These are phyloP conservation scores for Suhomyces guaymorum DNA, from an alignment of 1,139 yeast genomes.

Conservation along the genomic window DNA sequence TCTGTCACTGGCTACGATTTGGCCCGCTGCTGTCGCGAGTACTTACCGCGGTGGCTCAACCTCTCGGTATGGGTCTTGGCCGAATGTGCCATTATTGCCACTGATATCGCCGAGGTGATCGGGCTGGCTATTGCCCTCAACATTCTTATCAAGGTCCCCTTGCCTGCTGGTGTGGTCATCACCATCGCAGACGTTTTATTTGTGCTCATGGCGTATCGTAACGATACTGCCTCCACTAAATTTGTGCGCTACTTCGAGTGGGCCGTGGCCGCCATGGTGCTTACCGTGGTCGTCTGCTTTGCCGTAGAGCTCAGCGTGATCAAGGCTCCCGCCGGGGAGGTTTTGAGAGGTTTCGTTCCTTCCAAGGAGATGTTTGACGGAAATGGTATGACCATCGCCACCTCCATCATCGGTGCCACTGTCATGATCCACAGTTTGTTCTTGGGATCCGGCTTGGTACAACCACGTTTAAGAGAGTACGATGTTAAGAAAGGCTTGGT, in stretches of 20 bases:
- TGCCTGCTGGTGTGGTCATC: slow-evolving; percentile 76
- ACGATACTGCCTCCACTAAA: slow-evolving; percentile 63
- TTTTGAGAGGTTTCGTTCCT: slow-evolving; percentile 74
- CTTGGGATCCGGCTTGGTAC: slow-evolving; percentile 74
- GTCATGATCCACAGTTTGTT: slow-evolving; percentile 83
- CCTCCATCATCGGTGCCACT: slow-evolving; percentile 79
- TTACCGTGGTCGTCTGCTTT: slow-evolving; percentile 71
- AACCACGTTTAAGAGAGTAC: slow-evolving; percentile 65
- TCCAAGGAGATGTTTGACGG: slow-evolving; percentile 61
- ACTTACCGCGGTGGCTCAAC: slow-evolving; percentile 64
- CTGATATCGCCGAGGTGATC: slow-evolving; percentile 84
- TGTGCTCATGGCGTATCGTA: slow-evolving; percentile 72
- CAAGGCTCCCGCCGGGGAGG: slow-evolving; percentile 46
- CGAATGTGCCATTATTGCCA: slow-evolving; percentile 78
- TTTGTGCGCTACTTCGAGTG: slow-evolving; percentile 67
- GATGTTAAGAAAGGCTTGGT: slow-evolving; percentile 52
- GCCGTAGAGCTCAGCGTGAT: slow-evolving; percentile 64
- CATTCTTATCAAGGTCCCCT: slow-evolving; percentile 64
- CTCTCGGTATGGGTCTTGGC: slow-evolving; percentile 63
- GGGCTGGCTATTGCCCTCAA: slow-evolving; percentile 86
- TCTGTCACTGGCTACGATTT: slow-evolving; percentile 79
- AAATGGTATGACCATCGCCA: slow-evolving; percentile 69
- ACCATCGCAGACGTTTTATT: slow-evolving; percentile 72
- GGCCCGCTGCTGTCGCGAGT: slow-evolving; percentile 66
- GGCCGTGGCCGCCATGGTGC: slow-evolving; percentile 64